These are phyloP conservation scores for Halteria grandinella DNA, from an alignment of 73 alveolate genomes.

Conservation along the genomic window DNA sequence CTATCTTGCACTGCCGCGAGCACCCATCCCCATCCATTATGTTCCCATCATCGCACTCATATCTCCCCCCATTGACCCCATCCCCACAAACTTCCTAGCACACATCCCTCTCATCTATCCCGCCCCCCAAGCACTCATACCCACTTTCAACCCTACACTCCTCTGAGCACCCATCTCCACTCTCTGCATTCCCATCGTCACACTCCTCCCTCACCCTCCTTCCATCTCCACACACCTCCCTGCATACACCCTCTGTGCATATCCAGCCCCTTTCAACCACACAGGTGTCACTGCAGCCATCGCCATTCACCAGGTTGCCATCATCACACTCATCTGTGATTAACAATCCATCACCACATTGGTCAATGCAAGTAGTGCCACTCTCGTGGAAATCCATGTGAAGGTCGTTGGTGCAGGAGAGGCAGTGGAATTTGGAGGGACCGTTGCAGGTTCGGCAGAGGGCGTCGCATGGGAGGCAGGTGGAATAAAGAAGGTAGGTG, in stretches of 20 bases:
- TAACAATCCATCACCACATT: slow-evolving; percentile 51
- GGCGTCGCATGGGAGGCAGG: slow-evolving; percentile 20
- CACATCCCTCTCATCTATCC: slow-evolving; percentile 34
- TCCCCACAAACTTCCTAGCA: slow-evolving; percentile 71
- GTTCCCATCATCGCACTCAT: slow-evolving; percentile 73
- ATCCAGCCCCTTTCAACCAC: slow-evolving; percentile 70
- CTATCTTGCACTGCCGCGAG: slow-evolving; percentile 34
- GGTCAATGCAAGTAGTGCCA: slow-evolving; percentile 28
- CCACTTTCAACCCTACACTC: slow-evolving; percentile 60
- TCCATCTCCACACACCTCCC: slow-evolving; percentile 66
- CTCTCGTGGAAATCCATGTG: slow-evolving; percentile 24
- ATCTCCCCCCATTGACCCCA: slow-evolving; percentile 16
- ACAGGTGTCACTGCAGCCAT: slow-evolving; percentile 61
- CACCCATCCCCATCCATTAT: slow-evolving; percentile 66
- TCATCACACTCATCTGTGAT: slow-evolving; percentile 67
- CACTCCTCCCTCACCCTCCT: slow-evolving; percentile 55
- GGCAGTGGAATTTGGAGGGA: slow-evolving; percentile 22
- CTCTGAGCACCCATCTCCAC: slow-evolving; percentile 72
- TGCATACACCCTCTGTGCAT: slow-evolving; percentile 58
- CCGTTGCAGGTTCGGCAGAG: slow-evolving; percentile 43
- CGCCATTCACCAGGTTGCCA: slow-evolving; percentile 62
- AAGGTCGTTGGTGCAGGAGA: slow-evolving; percentile 37
- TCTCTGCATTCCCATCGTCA: slow-evolving; percentile 70
- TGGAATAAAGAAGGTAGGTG: slow-evolving; percentile 1
- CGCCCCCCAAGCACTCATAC: slow-evolving; percentile 64